Evolutionary conservation across 768 basidiomycete species (phyloP).

Genomic region (Tricholoma terreum): DNA sequence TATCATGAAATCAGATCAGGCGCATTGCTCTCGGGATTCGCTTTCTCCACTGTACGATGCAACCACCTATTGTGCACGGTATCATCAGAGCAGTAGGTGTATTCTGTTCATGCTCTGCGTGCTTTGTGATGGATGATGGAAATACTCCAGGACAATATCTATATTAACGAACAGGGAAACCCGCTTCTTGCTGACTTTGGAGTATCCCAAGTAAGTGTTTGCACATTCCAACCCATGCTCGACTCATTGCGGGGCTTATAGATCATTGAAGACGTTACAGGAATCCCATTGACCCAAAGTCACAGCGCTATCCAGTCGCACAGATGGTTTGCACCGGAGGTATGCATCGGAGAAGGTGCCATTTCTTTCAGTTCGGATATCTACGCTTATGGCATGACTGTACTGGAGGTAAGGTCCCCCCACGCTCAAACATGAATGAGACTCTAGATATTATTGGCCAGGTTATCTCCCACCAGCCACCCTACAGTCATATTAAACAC

Average conservation of each 20-base stretch:
- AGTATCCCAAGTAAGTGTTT: conserved; percentile 42
- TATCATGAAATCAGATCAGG: conserved; percentile 32
- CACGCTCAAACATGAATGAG: neutral
- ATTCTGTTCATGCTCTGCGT: neutral
- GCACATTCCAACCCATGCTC: neutral
- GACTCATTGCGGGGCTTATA: conserved; percentile 15
- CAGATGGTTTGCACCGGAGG: conserved; percentile 56
- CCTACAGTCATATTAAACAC: conserved; percentile 48
- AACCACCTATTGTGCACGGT: conserved; percentile 51
- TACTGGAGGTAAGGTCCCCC: conserved; percentile 42
- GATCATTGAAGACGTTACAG: conserved; percentile 57
- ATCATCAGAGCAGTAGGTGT: conserved; percentile 48
- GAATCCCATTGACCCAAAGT: conserved; percentile 55
- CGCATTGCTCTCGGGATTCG: conserved; percentile 45
- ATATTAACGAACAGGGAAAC: conserved; percentile 40
- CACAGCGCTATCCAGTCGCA: conserved; percentile 43
- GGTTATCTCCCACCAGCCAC: conserved; percentile 53
- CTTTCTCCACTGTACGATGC: conserved; percentile 46
- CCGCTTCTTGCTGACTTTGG: conserved; percentile 59
- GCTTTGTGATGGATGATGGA: neutral
- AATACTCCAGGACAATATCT: conserved; percentile 43
- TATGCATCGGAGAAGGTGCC: conserved; percentile 46
- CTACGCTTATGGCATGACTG: conserved; percentile 56
- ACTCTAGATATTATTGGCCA: conserved; percentile 15
- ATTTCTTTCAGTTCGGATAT: conserved; percentile 49